Base-by-base conservation (phyloP, 2,329 filamentous ascomycete species). In the Neoscytalidium dimidiatum region DNA sequence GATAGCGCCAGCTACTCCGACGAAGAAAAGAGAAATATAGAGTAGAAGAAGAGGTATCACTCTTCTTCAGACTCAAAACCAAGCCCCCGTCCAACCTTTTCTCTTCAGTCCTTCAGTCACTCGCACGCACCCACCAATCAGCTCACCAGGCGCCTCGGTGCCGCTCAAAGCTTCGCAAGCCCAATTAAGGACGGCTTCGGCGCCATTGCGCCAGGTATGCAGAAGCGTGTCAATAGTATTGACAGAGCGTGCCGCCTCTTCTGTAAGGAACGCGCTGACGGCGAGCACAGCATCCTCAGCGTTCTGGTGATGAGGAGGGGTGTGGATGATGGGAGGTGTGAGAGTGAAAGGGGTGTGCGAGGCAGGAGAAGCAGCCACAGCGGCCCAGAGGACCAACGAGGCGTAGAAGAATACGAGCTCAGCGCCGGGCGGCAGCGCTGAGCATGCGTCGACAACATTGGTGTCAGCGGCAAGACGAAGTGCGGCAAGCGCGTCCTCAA, bases 331-430 rank as follows among this genome's bases (percentile, higher is more conserved):
- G 23, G 31, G 43, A 51, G 41, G 41, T 1, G 44, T 38, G 17
- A 49, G 43, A 21, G 4, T 43, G 44, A 62, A 51, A 19, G 43
- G 58, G 5, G 44, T n/a, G 43, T 43, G 57, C 2, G 44, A 33
- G 44, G 19, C 23, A 31, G 56, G 33, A 13, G 41, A 26, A 17
- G 61, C 48, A 26, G 49, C 41, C 17, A 53, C 48, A 49, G 61
- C 38, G 35, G 71, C 71, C 77, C 77, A 79, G 0, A 78, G 65
- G 1, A 77, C 72, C 3, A 79, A 68, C 1, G 69, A 68, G 21
- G 77, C 75, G 26, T 72, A 74, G 66, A 75, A 77, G 13, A 78
- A 64, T 33, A 74, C 70, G 68, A 78, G 73, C 26, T 78, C 73
- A 35, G 70, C 67, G 14, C 76, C 76, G 21, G 73, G 65, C 29